phyloP scores from a whole-genome alignment of 208 protist species.

The Trypanosoma scelopori region DNA sequence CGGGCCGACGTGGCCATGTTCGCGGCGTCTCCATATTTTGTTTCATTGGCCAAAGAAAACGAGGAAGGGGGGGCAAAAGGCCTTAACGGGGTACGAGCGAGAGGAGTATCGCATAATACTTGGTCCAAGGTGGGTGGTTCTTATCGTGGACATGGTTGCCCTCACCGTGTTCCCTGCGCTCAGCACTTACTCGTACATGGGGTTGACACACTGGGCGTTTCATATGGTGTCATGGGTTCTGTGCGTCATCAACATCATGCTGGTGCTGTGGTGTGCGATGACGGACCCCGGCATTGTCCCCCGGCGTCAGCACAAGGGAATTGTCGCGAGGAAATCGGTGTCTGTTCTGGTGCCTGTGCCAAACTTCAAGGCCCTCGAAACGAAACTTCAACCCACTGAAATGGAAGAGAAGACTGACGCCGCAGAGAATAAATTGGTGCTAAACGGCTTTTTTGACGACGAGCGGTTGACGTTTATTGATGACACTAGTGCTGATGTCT shows the following conservation, averaged over 20 bases:
- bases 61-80: neutral
- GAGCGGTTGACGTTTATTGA: neutral
- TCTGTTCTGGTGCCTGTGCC: constrained; percentile 43
- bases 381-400: constrained; percentile 26
- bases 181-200: constrained; percentile 15
- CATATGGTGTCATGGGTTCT: constrained; percentile 27
- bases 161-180: constrained; percentile 30
- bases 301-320: constrained; percentile 14
- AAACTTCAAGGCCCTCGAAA: constrained; percentile 37
- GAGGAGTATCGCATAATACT: neutral
- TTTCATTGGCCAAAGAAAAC: neutral
- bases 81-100: neutral
- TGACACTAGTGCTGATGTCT: neutral
- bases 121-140: constrained; percentile 6
- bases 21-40: neutral
- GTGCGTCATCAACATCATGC: neutral
- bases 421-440: neutral
- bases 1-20: constrained; percentile 41
- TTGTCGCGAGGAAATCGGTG: constrained; percentile 26
- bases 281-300: constrained; percentile 59
- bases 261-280: constrained; percentile 35
- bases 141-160: neutral
- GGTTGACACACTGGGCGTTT: constrained; percentile 23
- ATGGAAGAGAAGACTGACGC: neutral
- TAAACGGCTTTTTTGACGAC: neutral